Percentiles rank a stretch among this genome's conserved stretches.
Conservation (phyloP, 2,329 filamentous ascomycete species). For the Colletotrichum cuscutae region DNA sequence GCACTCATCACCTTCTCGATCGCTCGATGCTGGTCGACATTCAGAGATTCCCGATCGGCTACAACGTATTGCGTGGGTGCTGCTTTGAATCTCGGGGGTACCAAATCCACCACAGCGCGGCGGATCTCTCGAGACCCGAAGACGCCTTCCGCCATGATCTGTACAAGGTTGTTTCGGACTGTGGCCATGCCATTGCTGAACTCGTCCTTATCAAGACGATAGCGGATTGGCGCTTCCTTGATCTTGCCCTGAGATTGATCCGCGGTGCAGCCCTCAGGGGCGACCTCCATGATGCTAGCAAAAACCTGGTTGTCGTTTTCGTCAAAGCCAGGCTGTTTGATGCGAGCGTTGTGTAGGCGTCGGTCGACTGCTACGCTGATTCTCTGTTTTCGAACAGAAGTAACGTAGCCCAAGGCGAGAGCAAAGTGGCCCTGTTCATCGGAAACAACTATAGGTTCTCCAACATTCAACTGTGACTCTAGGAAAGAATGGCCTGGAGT, state of each 20-base stretch:
- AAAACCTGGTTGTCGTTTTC: conserved; percentile 84
- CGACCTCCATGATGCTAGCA: conserved; percentile 89
- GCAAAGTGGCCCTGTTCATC: conserved; percentile 97
- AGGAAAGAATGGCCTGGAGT: conserved; percentile 80
- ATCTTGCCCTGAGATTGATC: conserved; percentile 63
- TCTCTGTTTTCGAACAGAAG: conserved; percentile 76
- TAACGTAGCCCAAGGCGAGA: conserved; percentile 90
- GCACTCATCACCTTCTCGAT: conserved; percentile 97
- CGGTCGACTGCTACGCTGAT: conserved; percentile 93
- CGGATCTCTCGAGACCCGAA: conserved; percentile 79
- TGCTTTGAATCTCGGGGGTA: conserved; percentile 77
- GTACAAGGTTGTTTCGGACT: conserved; percentile 91
- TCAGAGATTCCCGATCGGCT: conserved; percentile 74
- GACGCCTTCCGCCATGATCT: conserved; percentile 85
- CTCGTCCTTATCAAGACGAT: conserved; percentile 95
- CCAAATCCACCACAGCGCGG: conserved; percentile 81
- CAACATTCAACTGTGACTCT: conserved; percentile 87
- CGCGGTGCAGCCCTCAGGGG: conserved; percentile 62
- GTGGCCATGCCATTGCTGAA: conserved; percentile 98
- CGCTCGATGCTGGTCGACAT: conserved; percentile 86
- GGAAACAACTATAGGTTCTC: conserved; percentile 95
- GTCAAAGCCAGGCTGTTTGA: conserved; percentile 80
- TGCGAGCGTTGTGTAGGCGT: conserved; percentile 85
- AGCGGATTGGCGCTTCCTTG: conserved; percentile 69
- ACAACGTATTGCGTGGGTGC: conserved; percentile 72